These are phyloP conservation scores for Arachnopeziza araneosa DNA, from an alignment of 2,329 filamentous ascomycete genomes.

Conservation along the genomic window DNA sequence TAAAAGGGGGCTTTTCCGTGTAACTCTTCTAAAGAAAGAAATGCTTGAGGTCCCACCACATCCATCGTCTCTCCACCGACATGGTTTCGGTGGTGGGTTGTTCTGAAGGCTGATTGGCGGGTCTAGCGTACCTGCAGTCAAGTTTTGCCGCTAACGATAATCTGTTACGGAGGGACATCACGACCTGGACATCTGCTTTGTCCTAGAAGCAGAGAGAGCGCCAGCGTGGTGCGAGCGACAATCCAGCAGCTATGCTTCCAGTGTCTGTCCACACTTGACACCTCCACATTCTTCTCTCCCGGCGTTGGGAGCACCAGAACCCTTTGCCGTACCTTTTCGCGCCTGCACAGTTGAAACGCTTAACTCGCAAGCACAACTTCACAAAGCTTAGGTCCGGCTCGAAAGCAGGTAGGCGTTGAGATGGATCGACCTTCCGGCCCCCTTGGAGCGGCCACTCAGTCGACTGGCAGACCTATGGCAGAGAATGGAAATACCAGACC, in stretches of 20 bases:
- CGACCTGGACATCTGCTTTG: not conserved
- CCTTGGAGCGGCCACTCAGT: slow-evolving; percentile 32
- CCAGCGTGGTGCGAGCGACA: not conserved
- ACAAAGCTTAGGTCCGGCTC: not conserved
- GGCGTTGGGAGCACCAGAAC: not conserved
- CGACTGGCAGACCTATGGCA: slow-evolving; percentile 35
- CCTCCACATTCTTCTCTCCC: not conserved
- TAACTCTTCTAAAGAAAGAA: too few relatives aligned
- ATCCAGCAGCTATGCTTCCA: not conserved
- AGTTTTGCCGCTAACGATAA: not conserved
- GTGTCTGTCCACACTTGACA: not conserved
- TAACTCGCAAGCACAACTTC: slow-evolving; percentile 13
- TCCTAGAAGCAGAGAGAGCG: not conserved
- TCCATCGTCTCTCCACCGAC: not conserved
- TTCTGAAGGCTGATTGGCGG: not conserved
- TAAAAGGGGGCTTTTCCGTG: too few relatives aligned
- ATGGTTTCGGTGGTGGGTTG: not conserved
- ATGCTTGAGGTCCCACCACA: not conserved
- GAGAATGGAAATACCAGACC: slow-evolving; percentile 34
- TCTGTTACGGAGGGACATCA: not conserved
- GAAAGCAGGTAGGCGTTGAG: slow-evolving; percentile 8
- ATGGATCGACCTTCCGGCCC: slow-evolving; percentile 31
- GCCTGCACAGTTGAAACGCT: slow-evolving; percentile 19
- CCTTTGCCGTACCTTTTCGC: not conserved
- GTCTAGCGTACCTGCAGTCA: not conserved